phyloP scores from a whole-genome alignment of 129 eudicot genomes.

The Flaveria ramosissima region DNA sequence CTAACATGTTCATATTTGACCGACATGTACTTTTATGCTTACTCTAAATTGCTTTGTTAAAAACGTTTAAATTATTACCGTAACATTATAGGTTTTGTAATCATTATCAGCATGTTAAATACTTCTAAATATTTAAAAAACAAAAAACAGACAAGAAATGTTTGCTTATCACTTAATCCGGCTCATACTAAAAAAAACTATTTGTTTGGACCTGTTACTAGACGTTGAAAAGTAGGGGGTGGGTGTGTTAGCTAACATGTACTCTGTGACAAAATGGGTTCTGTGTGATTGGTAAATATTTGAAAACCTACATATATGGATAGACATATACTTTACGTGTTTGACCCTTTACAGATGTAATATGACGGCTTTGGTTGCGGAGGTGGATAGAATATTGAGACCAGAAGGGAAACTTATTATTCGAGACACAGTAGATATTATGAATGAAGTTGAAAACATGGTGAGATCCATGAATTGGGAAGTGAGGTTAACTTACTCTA shows the following conservation, averaged over 20 bases:
- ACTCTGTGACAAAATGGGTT: no score
- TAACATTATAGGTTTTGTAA: not conserved
- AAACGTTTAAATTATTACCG: not conserved
- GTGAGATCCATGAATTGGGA: conserved; percentile 80
- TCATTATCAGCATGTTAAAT: not conserved
- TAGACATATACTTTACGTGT: not conserved
- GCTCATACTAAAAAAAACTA: not conserved
- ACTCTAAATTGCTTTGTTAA: not conserved
- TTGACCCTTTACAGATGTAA: conserved; percentile 54
- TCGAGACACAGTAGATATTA: conserved; percentile 64
- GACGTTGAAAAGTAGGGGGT: not conserved
- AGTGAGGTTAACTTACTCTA: conserved; percentile 69
- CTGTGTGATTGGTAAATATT: no score
- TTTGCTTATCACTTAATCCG: not conserved
- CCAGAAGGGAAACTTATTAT: conserved; percentile 90
- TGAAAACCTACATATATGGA: not conserved
- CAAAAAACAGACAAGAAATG: not conserved
- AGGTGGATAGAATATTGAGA: conserved; percentile 84
- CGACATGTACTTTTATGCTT: no score
- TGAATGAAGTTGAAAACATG: conserved; percentile 61
- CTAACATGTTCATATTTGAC: no score
- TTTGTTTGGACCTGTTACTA: not conserved
- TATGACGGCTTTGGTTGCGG: conserved; percentile 63
- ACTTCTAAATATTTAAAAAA: not conserved
- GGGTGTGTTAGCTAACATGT: no score